Conservation (phyloP, 1,284 basidiomycete genomes). For the Ganoderma resinaceum region DNA sequence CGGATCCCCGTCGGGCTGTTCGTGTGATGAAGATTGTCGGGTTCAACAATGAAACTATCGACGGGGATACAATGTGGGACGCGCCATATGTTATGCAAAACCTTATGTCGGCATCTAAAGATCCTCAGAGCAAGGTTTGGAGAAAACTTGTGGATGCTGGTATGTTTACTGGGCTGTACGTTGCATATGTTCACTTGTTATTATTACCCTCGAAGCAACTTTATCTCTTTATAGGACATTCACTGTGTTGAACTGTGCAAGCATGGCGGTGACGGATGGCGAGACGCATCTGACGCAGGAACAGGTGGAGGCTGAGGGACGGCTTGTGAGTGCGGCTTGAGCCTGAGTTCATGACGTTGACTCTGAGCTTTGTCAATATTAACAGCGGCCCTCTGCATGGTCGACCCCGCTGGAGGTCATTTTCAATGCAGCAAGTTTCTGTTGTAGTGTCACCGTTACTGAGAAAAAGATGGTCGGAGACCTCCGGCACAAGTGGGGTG, state of each 20-base stretch:
- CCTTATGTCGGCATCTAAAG: neutral
- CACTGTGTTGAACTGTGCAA: neutral
- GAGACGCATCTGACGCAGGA: neutral
- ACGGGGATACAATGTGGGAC: slow-evolving; percentile 19
- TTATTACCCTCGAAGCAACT: neutral
- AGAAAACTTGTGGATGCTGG: neutral
- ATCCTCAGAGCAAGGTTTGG: neutral
- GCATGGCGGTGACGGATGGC: neutral
- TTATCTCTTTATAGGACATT: neutral
- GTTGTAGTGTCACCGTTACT: neutral
- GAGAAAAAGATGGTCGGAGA: neutral
- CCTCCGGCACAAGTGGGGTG: neutral
- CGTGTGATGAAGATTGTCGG: slow-evolving; percentile 10
- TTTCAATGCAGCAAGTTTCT: neutral
- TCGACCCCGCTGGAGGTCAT: neutral
- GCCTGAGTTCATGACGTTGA: neutral
- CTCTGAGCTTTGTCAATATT: neutral
- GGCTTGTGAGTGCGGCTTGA: neutral
- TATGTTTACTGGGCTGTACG: neutral
- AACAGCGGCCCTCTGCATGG: neutral
- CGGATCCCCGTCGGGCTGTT: slow-evolving; percentile 17
- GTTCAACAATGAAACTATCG: slow-evolving; percentile 14
- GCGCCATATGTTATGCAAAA: neutral
- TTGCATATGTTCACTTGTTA: neutral
- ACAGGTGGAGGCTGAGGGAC: neutral